Evolutionary conservation across 2,329 filamentous ascomycete species (phyloP).

Genomic region (Exophiala bonariae): DNA sequence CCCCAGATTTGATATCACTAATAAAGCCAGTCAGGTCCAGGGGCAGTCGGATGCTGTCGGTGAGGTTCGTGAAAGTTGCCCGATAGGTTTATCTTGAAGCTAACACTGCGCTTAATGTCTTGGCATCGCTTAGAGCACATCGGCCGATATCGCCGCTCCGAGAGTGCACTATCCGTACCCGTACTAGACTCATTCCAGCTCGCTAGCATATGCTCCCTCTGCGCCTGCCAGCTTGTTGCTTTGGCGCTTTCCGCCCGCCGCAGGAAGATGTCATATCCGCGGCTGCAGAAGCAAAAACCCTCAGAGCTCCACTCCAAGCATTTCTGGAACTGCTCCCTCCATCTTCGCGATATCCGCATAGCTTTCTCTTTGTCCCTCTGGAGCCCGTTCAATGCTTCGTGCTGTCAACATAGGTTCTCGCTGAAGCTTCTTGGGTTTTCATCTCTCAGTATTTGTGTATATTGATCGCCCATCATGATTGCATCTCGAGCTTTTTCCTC

Average conservation of each 20-base stretch:
- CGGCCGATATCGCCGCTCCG: no score
- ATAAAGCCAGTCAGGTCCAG: constrained; percentile 28
- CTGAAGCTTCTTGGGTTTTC: constrained; percentile 26
- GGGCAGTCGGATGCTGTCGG: constrained; percentile 6
- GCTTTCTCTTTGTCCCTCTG: constrained; percentile 9
- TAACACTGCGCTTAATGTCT: no score
- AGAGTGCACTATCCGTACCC: no score
- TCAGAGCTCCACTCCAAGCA: constrained; percentile 12
- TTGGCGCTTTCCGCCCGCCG: no score
- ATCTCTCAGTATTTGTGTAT: constrained; percentile 9
- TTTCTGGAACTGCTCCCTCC: not conserved
- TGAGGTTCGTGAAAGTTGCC: no score
- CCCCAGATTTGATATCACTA: no score
- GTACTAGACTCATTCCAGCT: no score
- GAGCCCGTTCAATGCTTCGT: constrained; percentile 16
- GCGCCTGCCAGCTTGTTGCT: no score
- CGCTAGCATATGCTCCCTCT: no score
- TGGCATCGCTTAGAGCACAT: no score
- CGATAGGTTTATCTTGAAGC: no score
- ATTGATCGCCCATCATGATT: constrained; percentile 65
- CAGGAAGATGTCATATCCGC: no score
- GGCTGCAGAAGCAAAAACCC: constrained; percentile 5
- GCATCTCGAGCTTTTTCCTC: constrained; percentile 75
- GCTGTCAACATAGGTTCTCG: constrained; percentile 26
- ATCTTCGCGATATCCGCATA: constrained; percentile 10